Percentiles rank a stretch among this genome's conserved stretches.
These are phyloP conservation scores for Glarea lozoyensis DNA, from an alignment of 495 filamentous ascomycete genomes.

Conservation along the genomic window DNA sequence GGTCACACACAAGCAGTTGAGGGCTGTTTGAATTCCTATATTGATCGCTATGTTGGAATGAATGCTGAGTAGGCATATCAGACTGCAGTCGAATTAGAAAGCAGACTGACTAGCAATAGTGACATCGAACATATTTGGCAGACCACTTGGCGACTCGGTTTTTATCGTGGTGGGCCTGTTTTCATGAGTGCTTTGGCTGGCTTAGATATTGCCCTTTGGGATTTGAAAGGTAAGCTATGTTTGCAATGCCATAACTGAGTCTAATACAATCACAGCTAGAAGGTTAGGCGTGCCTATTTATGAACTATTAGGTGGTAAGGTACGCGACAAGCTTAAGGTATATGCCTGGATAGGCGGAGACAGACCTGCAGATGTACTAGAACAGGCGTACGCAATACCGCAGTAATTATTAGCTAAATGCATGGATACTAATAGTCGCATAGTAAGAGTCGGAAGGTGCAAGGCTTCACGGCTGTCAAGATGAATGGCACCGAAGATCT, in stretches of 20 bases:
- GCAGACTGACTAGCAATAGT: slow-evolving; percentile 27
- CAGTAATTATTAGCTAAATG: no score
- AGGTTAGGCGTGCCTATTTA: slow-evolving; percentile 62
- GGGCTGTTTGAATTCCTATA: slow-evolving; percentile 62
- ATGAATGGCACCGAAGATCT: slow-evolving; percentile 80
- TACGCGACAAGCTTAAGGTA: slow-evolving; percentile 63
- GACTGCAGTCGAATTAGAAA: neutral
- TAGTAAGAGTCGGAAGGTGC: slow-evolving; percentile 50
- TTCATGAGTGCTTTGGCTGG: slow-evolving; percentile 75
- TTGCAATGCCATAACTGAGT: neutral
- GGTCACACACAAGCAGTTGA: slow-evolving; percentile 70
- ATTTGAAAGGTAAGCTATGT: slow-evolving; percentile 45
- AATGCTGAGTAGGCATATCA: slow-evolving; percentile 54
- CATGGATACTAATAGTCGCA: slow-evolving; percentile 10
- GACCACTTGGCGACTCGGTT: slow-evolving; percentile 55
- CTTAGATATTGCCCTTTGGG: slow-evolving; percentile 79
- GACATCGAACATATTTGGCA: slow-evolving; percentile 83
- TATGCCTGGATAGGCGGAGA: slow-evolving; percentile 88
- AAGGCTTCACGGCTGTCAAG: slow-evolving; percentile 67
- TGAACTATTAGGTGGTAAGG: slow-evolving; percentile 67
- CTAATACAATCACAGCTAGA: slow-evolving; percentile 23
- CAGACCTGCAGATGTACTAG: slow-evolving; percentile 60
- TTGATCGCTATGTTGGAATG: slow-evolving; percentile 51
- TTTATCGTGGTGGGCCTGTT: slow-evolving; percentile 77
- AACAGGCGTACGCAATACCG: slow-evolving; percentile 52